Base-by-base conservation (phyloP, 805 yeast species). In the Scheffersomyces ergatensis region DNA sequence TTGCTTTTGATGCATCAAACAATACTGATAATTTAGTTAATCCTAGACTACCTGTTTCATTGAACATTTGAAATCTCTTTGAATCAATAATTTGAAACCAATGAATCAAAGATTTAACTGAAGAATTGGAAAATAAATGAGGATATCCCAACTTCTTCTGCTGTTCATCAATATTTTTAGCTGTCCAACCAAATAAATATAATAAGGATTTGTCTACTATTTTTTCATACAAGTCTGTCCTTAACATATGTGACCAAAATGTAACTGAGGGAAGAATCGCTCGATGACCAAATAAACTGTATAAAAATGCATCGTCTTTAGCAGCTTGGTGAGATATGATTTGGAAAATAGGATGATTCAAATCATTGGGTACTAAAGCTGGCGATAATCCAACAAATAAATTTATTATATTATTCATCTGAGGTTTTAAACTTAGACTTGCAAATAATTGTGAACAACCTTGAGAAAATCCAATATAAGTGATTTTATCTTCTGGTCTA, bases 391-490 rank as follows among this genome's bases (percentile, higher is more conserved):
- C 66, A 23, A 61, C 51, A 37, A 61, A 59, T n/a, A 47, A 37
- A 27, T 49, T 47, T 18, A 61, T 38, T 25, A 49, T 49, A 5
- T 44, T 15, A 35, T 60, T 57, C 31, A 59, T 46, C 2, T 44
- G 37, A 2, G 63, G 62, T 14, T 49, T 46, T 33, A 61, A 48
- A 37, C 64, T 58, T 36, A 60, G 47, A 41, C 61, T 50, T n/a
- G 65, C 66, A 43, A 61, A 53, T 17, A 60, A 40, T 44, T 61
- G 66, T 2, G 64, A 53, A 37, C 63, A 60, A 3, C 66, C 66
- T 39, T 61, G 66, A 3, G 58, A 52, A 40, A 61, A 61, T 17
- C 66, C 66, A 19, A 61, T 43, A 35, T 57, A 61, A 2, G 60
- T 51, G 21, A 61, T 46, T 32, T 47, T 47, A n/a, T 41, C 47